Base-by-base conservation (phyloP, 495 filamentous ascomycete genomes). In the Amniculicola lignicola region DNA sequence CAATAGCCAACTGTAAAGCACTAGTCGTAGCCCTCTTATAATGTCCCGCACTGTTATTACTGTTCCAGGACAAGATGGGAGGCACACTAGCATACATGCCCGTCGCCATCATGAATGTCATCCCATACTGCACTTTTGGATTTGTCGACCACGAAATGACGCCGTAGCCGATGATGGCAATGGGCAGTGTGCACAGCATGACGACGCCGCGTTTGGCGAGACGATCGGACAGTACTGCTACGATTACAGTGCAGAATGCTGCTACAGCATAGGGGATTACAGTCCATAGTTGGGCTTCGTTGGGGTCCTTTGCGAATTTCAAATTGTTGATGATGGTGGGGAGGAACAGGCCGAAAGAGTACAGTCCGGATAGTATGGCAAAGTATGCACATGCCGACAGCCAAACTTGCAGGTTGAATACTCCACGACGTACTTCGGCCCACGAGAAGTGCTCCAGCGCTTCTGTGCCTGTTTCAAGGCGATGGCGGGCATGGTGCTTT, bases 171-270 rank as follows among this genome's bases (percentile, higher is more conserved):
- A 64, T 56, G 42, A 64, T 57, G 19, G 51, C 50, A 39, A 64
- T 42, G 12, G 61, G 61, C 3, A 64, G 47, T 6, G 61, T 57
- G 41, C 46, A 57, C 2, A 64, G 57, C 51, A 64, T 61, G 38
- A 64, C 35, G 16, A 43, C 57, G 6, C 75, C 75, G 41, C 75
- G 68, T 3, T 77, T 69, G 21, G 67, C 67, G 4, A 77, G 56
- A 10, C 67, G 68, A 59, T 79, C 76, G 0, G 75, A 77, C 18
- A 79, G n/a, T 22, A 77, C 54, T 19, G 76, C 72, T 1, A 61
- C 42, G n/a, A 56, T 22, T 19, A 61, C 57, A 21, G 55, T 61
- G 33, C 25, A 49, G n/a, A 61, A 33, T 6, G 61, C 52, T 1
- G 61, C 61, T 27, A 64, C 61, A 28, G 61, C 61, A 36, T 64